Evolutionary conservation across 306 rosid genomes (phyloP).

Genomic region (Alnus glutinosa): DNA sequence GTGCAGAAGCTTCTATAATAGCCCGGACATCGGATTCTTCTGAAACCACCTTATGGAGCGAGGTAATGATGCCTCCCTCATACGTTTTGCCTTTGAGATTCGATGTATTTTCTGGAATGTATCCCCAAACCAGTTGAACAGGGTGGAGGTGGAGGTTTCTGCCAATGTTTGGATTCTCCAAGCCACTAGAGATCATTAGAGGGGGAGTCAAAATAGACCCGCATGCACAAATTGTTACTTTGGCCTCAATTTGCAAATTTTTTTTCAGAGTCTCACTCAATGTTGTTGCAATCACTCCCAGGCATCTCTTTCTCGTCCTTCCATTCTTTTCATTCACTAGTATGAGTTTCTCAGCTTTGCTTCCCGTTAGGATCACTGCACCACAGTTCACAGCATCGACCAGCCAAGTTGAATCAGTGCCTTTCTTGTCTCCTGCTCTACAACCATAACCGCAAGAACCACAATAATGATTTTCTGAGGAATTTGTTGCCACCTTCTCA

Average conservation of each 20-base stretch:
- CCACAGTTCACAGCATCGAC: slow-evolving; percentile 74
- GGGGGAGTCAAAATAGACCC: slow-evolving; percentile 81
- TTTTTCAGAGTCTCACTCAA: slow-evolving; percentile 47
- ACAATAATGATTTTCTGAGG: slow-evolving; percentile 73
- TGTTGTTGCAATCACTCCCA: slow-evolving; percentile 63
- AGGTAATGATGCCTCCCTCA: slow-evolving; percentile 86
- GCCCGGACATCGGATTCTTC: slow-evolving; percentile 41
- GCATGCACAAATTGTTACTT: slow-evolving; percentile 71
- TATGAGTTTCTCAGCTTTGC: slow-evolving; percentile 72
- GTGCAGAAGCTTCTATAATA: slow-evolving; percentile 65
- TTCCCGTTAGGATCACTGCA: slow-evolving; percentile 81
- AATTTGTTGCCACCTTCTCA: slow-evolving; percentile 62
- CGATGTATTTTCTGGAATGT: slow-evolving; percentile 62
- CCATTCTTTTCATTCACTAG: slow-evolving; percentile 41
- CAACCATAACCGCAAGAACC: slow-evolving; percentile 84
- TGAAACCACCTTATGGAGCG: slow-evolving; percentile 62
- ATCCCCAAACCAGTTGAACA: slow-evolving; percentile 68
- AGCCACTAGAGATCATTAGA: slow-evolving; percentile 77
- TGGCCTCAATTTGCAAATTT: slow-evolving; percentile 74
- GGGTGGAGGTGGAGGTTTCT: slow-evolving; percentile 87
- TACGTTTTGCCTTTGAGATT: slow-evolving; percentile 50
- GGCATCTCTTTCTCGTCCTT: slow-evolving; percentile 49
- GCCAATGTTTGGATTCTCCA: slow-evolving; percentile 71
- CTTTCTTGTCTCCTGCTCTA: slow-evolving; percentile 72
- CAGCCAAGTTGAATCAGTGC: slow-evolving; percentile 80